Conservation (phyloP, 257 asterid species). For the Leptodermis oblonga region DNA sequence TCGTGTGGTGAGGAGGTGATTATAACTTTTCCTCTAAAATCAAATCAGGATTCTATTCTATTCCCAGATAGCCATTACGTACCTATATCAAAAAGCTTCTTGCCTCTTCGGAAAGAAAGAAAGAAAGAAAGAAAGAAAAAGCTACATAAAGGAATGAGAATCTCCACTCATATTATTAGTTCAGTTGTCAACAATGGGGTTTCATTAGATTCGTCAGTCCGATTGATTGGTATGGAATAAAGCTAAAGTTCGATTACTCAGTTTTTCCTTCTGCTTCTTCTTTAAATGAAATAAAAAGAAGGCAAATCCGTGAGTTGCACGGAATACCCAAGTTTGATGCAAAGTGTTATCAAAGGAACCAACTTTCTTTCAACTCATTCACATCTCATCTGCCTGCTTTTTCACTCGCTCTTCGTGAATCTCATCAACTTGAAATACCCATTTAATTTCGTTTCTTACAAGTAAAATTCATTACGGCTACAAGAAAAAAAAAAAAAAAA, state of each 20-base stretch:
- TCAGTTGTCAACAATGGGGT: no score
- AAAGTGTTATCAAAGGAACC: neutral
- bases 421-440: no score
- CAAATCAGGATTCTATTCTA: neutral
- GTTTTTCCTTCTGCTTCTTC: no score
- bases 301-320: conserved; percentile 33
- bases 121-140: conserved; percentile 17
- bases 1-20: no score
- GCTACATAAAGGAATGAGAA: conserved; percentile 10
- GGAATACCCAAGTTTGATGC: conserved; percentile 5
- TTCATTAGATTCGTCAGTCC: conserved; percentile 26
- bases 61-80: conserved; percentile 21
- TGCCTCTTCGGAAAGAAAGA: neutral
- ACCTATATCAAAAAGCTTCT: conserved; percentile 6
- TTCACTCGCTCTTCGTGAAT: no score
- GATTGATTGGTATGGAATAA: conserved; percentile 30
- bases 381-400: neutral
- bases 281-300: neutral
- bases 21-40: conserved; percentile 5
- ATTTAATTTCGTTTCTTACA: no score
- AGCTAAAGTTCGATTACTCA: conserved; percentile 5
- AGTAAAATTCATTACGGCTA: neutral
- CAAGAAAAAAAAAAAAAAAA: neutral
- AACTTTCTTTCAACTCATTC: neutral
- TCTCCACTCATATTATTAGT: no score